A percentile compares a stretch with the other conserved stretches of the same genome.
Evolutionary conservation across 139 green algal genomes (phyloP).

Genomic region (Chlorella ohadii): DNA sequence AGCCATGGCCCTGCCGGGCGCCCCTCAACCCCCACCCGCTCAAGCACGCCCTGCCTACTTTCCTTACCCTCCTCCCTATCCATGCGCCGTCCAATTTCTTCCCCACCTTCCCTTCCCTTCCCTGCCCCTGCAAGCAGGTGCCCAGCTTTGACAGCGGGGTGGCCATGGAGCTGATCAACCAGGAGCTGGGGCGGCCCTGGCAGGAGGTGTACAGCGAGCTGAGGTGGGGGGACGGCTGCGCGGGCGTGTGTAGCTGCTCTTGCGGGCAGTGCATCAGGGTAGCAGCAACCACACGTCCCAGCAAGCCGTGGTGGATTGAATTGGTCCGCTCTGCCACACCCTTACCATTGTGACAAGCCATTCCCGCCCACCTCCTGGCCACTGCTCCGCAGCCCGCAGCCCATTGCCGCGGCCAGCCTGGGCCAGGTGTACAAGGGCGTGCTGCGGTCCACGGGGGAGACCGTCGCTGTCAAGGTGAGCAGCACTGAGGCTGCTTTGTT

Average conservation of each 20-base stretch:
- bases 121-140: slow-evolving; percentile 53
- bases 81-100: too few relatives aligned
- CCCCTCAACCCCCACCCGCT: too few relatives aligned
- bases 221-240: slow-evolving; percentile 48
- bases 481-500: too few relatives aligned
- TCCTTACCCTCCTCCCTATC: too few relatives aligned
- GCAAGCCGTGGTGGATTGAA: too few relatives aligned
- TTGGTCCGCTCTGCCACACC: too few relatives aligned
- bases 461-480: slow-evolving; percentile 90
- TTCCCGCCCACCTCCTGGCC: slow-evolving; percentile 42
- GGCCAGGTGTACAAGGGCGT: slow-evolving; percentile 88
- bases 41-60: too few relatives aligned
- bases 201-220: slow-evolving; percentile 89
- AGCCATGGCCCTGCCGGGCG: too few relatives aligned
- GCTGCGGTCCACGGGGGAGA: slow-evolving; percentile 67
- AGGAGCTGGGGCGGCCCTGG: slow-evolving; percentile 88
- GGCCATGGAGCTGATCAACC: slow-evolving; percentile 79
- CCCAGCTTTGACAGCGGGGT: slow-evolving; percentile 83
- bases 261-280: too few relatives aligned
- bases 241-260: too few relatives aligned
- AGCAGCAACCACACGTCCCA: too few relatives aligned
- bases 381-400: slow-evolving; percentile 73
- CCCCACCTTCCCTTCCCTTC: too few relatives aligned
- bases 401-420: slow-evolving; percentile 92
- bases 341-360: neutral